phyloP scores from a whole-genome alignment of 176 grass and related monocot species.

The Bonia amplexicaulis region DNA sequence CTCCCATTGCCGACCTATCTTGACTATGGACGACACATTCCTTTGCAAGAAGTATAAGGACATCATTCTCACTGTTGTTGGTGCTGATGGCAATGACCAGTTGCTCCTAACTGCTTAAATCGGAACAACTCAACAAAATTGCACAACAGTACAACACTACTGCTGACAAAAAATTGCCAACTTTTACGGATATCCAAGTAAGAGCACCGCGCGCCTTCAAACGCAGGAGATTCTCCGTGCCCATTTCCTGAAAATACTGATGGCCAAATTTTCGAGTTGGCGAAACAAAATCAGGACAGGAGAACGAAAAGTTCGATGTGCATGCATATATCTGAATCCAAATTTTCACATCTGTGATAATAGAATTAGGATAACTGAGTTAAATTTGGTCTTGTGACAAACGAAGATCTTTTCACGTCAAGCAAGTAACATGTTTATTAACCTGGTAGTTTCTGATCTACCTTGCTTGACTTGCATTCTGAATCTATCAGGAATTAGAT shows the following conservation, averaged over 20 bases:
- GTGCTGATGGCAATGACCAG: too few relatives aligned
- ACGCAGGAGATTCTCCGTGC: neutral
- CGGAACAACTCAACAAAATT: neutral
- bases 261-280: neutral
- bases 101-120: neutral
- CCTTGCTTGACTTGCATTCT: slow-evolving; percentile 12
- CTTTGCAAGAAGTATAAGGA: too few relatives aligned
- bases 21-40: too few relatives aligned
- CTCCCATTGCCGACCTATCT: too few relatives aligned
- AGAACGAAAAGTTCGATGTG: neutral
- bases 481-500: slow-evolving; percentile 31
- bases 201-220: neutral
- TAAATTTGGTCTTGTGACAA: neutral
- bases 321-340: neutral
- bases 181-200: neutral
- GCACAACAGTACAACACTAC: neutral
- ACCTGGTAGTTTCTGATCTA: slow-evolving; percentile 20
- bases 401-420: neutral
- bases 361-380: neutral
- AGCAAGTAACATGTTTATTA: neutral
- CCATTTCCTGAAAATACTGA: neutral
- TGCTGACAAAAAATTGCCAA: neutral
- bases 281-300: neutral
- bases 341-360: neutral
- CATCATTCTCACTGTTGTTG: too few relatives aligned